Percentiles rank a stretch among this genome's conserved stretches.
These are phyloP conservation scores for Logfia minima DNA, from an alignment of 129 eudicot genomes.

Conservation along the genomic window DNA sequence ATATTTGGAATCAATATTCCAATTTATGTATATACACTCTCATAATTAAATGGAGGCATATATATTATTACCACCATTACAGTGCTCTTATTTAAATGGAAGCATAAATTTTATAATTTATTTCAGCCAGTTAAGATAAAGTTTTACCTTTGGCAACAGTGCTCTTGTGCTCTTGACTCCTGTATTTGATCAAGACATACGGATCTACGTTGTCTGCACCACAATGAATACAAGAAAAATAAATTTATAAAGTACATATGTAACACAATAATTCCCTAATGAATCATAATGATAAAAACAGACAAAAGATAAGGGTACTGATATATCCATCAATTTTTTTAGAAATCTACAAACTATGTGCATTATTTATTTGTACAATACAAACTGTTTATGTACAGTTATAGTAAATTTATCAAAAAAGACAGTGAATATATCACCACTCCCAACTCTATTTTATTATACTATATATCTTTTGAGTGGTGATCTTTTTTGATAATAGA, in stretches of 20 bases:
- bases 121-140: background rate
- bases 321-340: too few species aligned
- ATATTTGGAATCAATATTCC: background rate
- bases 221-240: background rate
- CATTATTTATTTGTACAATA: too few species aligned
- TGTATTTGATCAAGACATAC: constrained; percentile 63
- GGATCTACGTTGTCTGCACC: constrained; percentile 61
- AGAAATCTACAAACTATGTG: too few species aligned
- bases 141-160: constrained; percentile 47
- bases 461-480: too few species aligned
- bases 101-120: background rate
- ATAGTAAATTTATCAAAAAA: too few species aligned
- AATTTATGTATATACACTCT: background rate
- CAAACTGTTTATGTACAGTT: too few species aligned
- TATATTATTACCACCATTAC: background rate
- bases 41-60: background rate
- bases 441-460: too few species aligned
- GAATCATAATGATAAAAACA: background rate
- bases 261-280: background rate
- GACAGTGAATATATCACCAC: too few species aligned
- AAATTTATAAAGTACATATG: constrained; percentile 6
- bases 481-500: too few species aligned
- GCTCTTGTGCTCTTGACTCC: constrained; percentile 62
- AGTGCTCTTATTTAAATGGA: background rate
- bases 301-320: too few species aligned